These are phyloP conservation scores for Coprinopsis cinerea DNA, from an alignment of 768 basidiomycete species.

Conservation along the genomic window DNA sequence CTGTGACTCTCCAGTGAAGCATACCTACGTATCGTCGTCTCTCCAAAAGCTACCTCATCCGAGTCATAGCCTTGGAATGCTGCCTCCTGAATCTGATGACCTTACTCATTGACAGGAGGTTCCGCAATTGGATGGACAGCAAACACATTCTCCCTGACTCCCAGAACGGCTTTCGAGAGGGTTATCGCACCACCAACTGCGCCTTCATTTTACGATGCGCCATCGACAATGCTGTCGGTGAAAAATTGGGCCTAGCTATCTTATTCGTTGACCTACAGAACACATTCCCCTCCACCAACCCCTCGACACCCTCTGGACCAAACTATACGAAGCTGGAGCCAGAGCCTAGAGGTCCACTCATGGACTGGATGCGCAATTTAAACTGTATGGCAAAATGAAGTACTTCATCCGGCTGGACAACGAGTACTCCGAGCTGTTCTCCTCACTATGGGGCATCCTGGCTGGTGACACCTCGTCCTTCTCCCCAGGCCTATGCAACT, in stretches of 20 bases:
- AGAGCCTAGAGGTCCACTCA: too few species aligned
- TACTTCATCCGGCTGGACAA: too few species aligned
- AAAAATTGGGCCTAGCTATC: too few species aligned
- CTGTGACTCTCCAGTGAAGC: too few species aligned
- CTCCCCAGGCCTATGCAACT: neutral
- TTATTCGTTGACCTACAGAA: too few species aligned
- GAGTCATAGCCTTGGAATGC: neutral
- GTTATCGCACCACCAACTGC: neutral
- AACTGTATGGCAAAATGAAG: too few species aligned
- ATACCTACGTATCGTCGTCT: neutral
- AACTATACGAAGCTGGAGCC: too few species aligned
- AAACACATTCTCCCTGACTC: neutral
- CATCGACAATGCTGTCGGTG: too few species aligned
- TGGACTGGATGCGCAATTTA: too few species aligned
- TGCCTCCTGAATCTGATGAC: neutral
- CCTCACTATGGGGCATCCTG: neutral
- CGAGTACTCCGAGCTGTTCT: too few species aligned
- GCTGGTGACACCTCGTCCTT: neutral
- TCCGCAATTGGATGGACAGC: slow-evolving; percentile 1
- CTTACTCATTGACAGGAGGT: neutral
- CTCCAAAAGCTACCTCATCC: neutral
- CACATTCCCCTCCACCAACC: too few species aligned
- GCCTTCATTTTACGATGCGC: neutral
- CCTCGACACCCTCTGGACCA: too few species aligned
- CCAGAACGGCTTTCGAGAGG: neutral